Evolutionary conservation across 345 rosid genomes (phyloP), one percentile per base, ranked within the genome.

Genomic region (Linum tenue): DNA sequence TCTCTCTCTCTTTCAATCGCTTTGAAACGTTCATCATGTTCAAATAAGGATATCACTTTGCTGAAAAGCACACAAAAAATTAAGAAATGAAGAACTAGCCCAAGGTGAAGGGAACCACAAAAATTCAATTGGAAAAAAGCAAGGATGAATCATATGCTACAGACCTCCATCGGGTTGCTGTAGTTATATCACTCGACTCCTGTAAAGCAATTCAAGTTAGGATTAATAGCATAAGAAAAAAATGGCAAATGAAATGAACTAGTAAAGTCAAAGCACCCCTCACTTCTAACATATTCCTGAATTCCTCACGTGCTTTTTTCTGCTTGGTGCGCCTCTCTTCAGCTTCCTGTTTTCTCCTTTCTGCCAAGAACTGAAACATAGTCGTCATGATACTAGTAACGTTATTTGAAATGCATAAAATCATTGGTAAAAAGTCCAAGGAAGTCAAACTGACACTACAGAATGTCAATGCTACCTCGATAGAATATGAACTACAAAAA

Each of bases 161-260:
- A 79, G 76, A 94, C 99, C 99, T 90, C 96, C 95, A 94, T 83
- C 88, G 85, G 31, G 84, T 82, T 67, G 85, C 76, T 65, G 89
- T 81, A 62, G 91, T 80, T 80, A 94, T 57, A 77, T 88, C 96
- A 62, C 64, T 65, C n/a, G 83, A 82, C 69, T 85, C 99, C 97
- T 90, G 79, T 41, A 72, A 73, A 69, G 56, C 59, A 17, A 64
- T 66, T 70, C 38, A 64, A 55, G 59, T 68, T 39, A 43, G 68
- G 55, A 62, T 51, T 56, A 51, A 51, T 15, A 43, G 36, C 38
- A 62, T 41, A 31, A 60, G 64, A 39, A 39, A 40, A 16, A 14
- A 11, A 12, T 4, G 11, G 50, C 50, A 39, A 17, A 40, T 12
- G 5, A 41, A n/a, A 39, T 38, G 40, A 40, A n/a, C 5, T 37